Percentiles rank a stretch among this genome's conserved stretches.
These are phyloP conservation scores for Xylaria digitata DNA, from an alignment of 2,329 filamentous ascomycete species.

Conservation along the genomic window DNA sequence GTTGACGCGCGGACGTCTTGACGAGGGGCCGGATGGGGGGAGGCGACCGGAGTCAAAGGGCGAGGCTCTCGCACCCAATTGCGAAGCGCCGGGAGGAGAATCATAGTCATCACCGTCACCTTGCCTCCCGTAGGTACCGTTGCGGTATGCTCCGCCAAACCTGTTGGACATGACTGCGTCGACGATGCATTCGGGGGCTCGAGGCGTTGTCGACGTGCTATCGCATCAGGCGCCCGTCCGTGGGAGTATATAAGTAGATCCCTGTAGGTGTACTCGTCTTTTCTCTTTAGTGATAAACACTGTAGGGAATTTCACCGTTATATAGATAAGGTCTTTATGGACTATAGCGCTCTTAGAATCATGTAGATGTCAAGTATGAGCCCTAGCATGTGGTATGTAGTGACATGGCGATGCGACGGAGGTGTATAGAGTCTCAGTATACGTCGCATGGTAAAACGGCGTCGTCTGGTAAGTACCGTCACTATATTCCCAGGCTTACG, in stretches of 20 bases:
- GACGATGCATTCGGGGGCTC: conserved; percentile 43
- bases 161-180: conserved; percentile 62
- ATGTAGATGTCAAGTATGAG: not conserved
- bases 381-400: too few species aligned
- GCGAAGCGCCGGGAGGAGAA: conserved; percentile 52
- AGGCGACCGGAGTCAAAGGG: conserved; percentile 48
- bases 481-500: too few species aligned
- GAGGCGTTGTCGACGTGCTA: conserved; percentile 13
- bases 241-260: not conserved
- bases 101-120: conserved; percentile 62
- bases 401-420: not conserved
- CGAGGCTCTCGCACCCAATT: conserved; percentile 48
- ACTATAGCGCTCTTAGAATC: not conserved
- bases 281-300: not conserved
- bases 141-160: conserved; percentile 61
- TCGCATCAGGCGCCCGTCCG: not conserved
- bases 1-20: conserved; percentile 42
- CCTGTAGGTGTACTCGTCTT: not conserved
- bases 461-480: too few species aligned
- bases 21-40: conserved; percentile 43
- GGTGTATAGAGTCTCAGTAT: not conserved
- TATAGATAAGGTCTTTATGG: not conserved
- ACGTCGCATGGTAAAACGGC: too few species aligned
- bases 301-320: not conserved
- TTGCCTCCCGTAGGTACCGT: conserved; percentile 56